Percentiles rank a stretch among this genome's conserved stretches.
phyloP scores from a whole-genome alignment of 495 filamentous ascomycete species.

The Sordaria brevicollis region DNA sequence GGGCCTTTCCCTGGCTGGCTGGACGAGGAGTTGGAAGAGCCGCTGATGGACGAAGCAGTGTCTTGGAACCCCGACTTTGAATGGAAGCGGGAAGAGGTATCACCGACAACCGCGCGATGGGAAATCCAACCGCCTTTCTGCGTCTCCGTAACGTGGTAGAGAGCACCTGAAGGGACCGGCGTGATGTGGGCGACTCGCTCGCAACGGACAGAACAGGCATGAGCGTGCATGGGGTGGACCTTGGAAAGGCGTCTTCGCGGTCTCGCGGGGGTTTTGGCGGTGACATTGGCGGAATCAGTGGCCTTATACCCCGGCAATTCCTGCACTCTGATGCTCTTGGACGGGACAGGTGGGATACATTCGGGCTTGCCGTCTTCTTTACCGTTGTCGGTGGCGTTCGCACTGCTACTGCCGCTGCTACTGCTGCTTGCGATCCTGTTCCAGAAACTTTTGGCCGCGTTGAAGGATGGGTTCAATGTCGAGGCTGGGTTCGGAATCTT shows the following conservation, averaged over 20 bases:
- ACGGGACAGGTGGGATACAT: neutral
- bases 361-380: fast-evolving
- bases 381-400: neutral
- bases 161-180: too few species aligned
- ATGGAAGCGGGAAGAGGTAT: fast-evolving
- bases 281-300: too few species aligned
- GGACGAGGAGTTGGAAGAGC: neutral
- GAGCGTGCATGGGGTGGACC: too few species aligned
- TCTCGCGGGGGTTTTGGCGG: too few species aligned
- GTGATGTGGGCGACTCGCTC: too few species aligned
- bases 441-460: neutral
- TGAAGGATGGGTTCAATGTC: neutral
- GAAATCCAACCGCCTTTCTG: neutral
- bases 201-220: too few species aligned
- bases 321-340: too few species aligned
- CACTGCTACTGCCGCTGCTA: neutral
- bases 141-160: neutral
- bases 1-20: neutral
- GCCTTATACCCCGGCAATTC: too few species aligned
- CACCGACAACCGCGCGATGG: neutral
- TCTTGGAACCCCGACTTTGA: neutral
- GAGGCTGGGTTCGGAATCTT: neutral
- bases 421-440: neutral
- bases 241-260: too few species aligned
- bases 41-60: neutral